A percentile compares a stretch with the other conserved stretches of the same genome.
Conservation (phyloP, 305 asterid genomes). For the Fraxinus angustifolia region DNA sequence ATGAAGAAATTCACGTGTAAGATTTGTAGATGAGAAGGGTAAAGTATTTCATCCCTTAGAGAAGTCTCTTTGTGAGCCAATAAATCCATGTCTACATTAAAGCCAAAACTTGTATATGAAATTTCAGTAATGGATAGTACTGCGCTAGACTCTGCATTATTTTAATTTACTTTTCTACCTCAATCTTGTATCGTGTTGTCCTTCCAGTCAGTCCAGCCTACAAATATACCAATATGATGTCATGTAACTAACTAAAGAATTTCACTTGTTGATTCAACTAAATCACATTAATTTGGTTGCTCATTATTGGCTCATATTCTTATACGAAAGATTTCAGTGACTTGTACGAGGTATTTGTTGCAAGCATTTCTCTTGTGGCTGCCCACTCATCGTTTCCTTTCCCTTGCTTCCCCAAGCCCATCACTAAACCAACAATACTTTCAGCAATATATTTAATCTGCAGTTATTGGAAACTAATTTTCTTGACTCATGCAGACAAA, state of each 20-base stretch:
- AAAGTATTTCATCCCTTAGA: not conserved
- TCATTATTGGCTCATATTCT: not conserved
- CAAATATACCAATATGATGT: not conserved
- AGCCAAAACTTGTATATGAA: not conserved
- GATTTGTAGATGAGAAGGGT: not conserved
- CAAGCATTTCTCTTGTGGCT: not conserved
- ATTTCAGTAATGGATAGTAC: not conserved
- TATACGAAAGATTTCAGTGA: not conserved
- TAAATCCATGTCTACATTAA: not conserved
- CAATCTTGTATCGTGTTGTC: not conserved
- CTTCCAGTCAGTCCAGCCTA: not conserved
- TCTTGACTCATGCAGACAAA: constrained; percentile 48
- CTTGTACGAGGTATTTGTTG: not conserved
- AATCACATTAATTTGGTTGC: not conserved
- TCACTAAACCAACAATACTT: not conserved
- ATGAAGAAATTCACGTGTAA: not conserved
- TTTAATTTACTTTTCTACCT: not conserved
- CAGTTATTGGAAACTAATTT: not conserved
- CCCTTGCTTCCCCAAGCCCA: not conserved
- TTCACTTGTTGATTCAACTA: not conserved
- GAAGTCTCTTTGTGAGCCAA: not conserved
- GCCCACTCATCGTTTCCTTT: not conserved
- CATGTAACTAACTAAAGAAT: not conserved
- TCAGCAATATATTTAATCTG: not conserved
- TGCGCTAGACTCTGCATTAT: not conserved